Base-by-base conservation (phyloP, 164 flowering plant species). In the Magnolia changhungtana region DNA sequence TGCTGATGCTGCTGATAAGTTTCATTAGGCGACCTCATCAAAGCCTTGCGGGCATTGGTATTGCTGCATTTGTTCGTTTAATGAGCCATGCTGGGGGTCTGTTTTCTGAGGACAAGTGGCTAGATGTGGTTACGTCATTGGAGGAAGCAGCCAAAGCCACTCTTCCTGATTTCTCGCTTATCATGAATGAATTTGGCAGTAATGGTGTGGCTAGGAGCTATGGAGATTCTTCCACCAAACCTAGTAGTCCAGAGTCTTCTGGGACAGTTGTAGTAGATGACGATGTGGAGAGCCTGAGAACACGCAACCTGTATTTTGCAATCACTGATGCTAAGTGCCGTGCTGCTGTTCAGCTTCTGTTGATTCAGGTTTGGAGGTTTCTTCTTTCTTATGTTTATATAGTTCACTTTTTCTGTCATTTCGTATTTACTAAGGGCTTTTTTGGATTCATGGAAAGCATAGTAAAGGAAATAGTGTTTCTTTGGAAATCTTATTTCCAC, bases 11-110 rank as follows among this genome's bases (percentile, higher is more conserved):
- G 67, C 81, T 96, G 72, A 91, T 96, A 68, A 94, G 93, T 83
- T 96, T 96, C 64, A 94, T 96, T 61, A 89, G 86, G 79, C 91
- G 98, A 73, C 98, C 99, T 72, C 99, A 96, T 80, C 97, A 94
- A 81, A 96, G 97, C 87, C 96, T 96, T 79, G 99, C 98, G 80
- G 99, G 99, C 67, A 94, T 93, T 79, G 99, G 99, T 31, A 92
- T 96, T 82, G 94, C 98, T 78, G 97, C 98, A 73, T 91, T 91
- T 90, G 98, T 94, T 52, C 95, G 98, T 63, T 83, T 96, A 81
- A 90, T 96, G 96, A 96, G 92, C 88, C 90, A 90, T 82, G 90
- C 96, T 72, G 99, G 98, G 51, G 86, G 88, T 77, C 88, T 92
- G 13, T 93, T 92, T 82, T 90, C 97, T 27, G 98, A 93, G 76